Base-by-base conservation (phyloP, 2,329 filamentous ascomycete species). In the Epichloe amarillans region DNA sequence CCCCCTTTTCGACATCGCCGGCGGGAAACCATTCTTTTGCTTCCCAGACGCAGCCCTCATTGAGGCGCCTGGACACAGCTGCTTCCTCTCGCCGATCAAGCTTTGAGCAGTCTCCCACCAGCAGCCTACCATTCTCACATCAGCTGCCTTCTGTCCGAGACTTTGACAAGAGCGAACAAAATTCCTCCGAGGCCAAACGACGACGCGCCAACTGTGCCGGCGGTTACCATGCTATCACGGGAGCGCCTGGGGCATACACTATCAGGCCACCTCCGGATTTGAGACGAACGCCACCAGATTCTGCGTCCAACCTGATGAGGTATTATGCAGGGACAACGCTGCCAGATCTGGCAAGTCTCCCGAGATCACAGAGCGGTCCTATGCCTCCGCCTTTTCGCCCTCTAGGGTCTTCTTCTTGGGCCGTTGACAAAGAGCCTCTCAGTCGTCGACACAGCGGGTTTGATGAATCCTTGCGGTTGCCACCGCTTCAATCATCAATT, bases 301-400 rank as follows among this genome's bases (percentile, higher is more conserved):
- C 56, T 17, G 53, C 51, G 3, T 26, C 57, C 35, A 46, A 40
- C 2, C 40, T 49, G 6, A 54, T 56, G 48, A 58, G 59, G 12
- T 52, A 55, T 11, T 64, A 63, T 40, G 53, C 57, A 2, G 52
- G 56, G 2, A 58, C 62, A 8, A 54, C 60, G 21, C 50, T 66
- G 19, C 62, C 64, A 4, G 64, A 67, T 38, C 57, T 61, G 11
- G 60, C 60, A 19, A 55, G 49, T 36, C 52, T 65, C 23, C 64
- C 63, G 4, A 57, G 64, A 52, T 63, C 65, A 14, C 62, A 61
- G 43, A 62, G 62, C 44, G 66, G 67, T 6, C 67, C 73, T 5
- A 77, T 82, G 72, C 70, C 74, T 12, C 76, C 80, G 21, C 77
- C 77, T 30, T 75, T 78, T 30, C 69, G 75, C 33, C 72, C 74